Evolutionary conservation across 805 yeast species (phyloP), one percentile per base, ranked within the genome.

Genomic region (Cyberlindnera euphorbiae): DNA sequence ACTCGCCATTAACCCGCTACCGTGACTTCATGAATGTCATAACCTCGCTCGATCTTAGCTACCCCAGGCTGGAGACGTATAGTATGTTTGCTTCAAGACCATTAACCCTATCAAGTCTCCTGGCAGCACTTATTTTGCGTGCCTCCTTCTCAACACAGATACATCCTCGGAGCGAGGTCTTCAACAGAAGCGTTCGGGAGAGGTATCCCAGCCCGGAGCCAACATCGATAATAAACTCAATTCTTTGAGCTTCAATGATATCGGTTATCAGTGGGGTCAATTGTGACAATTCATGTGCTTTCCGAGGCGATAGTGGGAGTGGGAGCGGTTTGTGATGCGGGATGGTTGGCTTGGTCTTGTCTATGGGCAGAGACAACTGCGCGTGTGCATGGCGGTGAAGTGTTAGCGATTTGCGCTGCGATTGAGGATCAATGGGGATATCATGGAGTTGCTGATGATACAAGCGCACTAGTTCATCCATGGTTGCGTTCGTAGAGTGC

Each of bases 191-290:
- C 1, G n/a, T 4, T n/a, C 50, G 29, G 11, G 45, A 29, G 5
- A 46, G 22, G 24, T 41, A 31, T 2, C 36, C 28, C 11, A 26
- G 32, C 3, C 50, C 50, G 2, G 41, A 28, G 1, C 50, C 50
- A 22, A 43, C 19, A 15, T 46, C 50, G 24, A 46, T 25, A 14
- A 46, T 19, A 24, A 39, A 43, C 19, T 46, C 47, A 25, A 41
- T 27, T 8, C 10, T 7, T 8, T 26, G 17, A 4, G n/a, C 9
- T 5, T 17, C 8, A 10, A 27, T 21, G 12, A 32, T 6, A 4
- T 25, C 6, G 3, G 18, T 9, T 3, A 43, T 25, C 9, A 28
- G 27, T 5, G 37, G 34, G 1, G 32, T 19, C 17, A 46, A 19
- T 17, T 38, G 38, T 1, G 35, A 25, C 9, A 46, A 8, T 26